Evolutionary conservation across 768 basidiomycete genomes (phyloP).

Genomic region (Suillus occidentalis): DNA sequence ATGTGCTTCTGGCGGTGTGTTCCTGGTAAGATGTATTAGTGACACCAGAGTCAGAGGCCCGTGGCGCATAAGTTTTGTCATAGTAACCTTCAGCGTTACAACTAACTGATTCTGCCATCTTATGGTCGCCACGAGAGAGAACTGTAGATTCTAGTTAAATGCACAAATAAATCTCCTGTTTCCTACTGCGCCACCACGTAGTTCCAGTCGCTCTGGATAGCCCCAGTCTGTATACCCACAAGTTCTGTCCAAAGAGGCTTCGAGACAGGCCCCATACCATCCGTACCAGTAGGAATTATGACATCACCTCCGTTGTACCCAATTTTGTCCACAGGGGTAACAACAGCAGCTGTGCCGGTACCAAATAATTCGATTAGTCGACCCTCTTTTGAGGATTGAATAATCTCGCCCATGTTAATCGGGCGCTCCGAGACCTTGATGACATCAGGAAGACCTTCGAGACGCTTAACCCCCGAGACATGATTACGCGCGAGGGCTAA

Average conservation of each 20-base stretch:
- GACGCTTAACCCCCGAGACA: conserved; percentile 40
- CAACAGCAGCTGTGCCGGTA: conserved; percentile 53
- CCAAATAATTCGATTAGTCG: conserved; percentile 52
- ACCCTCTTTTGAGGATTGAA: conserved; percentile 44
- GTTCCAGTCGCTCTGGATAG: conserved; percentile 79
- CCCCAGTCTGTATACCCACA: conserved; percentile 70
- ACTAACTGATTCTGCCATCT: neutral
- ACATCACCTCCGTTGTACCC: conserved; percentile 60
- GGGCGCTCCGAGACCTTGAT: conserved; percentile 65
- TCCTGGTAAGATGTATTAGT: neutral
- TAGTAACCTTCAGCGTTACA: neutral
- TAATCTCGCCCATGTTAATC: conserved; percentile 76
- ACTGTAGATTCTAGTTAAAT: neutral
- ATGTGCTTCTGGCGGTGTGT: neutral
- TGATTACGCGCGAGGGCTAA: conserved; percentile 56
- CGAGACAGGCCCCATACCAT: conserved; percentile 75
- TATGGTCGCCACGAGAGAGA: neutral
- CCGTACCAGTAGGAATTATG: conserved; percentile 53
- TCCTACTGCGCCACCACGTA: conserved; percentile 43
- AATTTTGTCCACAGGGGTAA: conserved; percentile 51
- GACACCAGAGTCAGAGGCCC: neutral
- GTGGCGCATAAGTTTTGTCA: neutral
- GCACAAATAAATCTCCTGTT: neutral
- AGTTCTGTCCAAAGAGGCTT: conserved; percentile 49
- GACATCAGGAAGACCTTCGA: conserved; percentile 54